phyloP scores from a whole-genome alignment of 2,329 filamentous ascomycete species.

The Trichoderma sp. region DNA sequence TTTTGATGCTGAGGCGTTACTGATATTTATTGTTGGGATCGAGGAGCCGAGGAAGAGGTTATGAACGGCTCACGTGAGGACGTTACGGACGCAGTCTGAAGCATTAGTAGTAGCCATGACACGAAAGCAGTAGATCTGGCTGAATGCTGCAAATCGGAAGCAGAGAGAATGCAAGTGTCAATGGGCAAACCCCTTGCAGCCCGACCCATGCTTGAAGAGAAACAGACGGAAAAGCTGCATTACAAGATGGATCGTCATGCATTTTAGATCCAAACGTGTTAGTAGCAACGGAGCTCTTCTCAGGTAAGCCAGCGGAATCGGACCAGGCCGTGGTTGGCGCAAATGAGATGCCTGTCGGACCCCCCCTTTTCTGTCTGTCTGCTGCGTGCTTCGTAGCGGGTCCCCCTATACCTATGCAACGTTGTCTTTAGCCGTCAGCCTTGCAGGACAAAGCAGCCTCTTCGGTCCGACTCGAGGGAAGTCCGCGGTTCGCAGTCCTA shows the following conservation, averaged over 20 bases:
- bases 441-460: constrained; percentile 32
- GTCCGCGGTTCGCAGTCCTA: too few relatives aligned
- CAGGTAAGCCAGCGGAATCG: neutral
- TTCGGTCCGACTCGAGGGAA: constrained; percentile 35
- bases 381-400: neutral
- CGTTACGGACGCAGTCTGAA: neutral
- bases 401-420: constrained; percentile 26
- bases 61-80: constrained; percentile 6
- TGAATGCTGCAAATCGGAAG: neutral
- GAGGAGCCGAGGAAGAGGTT: neutral
- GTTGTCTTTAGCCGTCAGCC: constrained; percentile 25
- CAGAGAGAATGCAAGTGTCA: neutral
- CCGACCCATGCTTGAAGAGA: neutral
- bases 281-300: too few relatives aligned
- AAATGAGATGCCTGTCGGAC: neutral
- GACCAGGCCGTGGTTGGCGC: neutral
- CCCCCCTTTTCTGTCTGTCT: neutral
- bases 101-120: neutral
- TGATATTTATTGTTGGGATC: neutral
- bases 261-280: neutral
- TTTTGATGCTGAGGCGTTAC: neutral
- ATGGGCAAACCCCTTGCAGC: neutral
- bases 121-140: too few relatives aligned
- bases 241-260: constrained; percentile 9
- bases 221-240: neutral